Evolutionary conservation across 1,284 basidiomycete species (phyloP).

Genomic region (Cryptococcus hybrid): DNA sequence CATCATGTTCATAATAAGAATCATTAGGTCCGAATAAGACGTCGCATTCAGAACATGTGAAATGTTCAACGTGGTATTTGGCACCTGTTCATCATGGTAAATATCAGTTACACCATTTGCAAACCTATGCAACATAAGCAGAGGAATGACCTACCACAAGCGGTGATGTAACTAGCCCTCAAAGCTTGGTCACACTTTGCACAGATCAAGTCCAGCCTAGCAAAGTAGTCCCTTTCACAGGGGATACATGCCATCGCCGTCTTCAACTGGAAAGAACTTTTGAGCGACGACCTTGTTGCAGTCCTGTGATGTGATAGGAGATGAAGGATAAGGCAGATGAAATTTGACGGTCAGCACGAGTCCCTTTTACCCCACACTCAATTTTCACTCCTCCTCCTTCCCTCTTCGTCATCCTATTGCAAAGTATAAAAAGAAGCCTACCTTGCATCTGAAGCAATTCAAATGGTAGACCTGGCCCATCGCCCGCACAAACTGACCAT

Average conservation of each 20-base stretch:
- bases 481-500: conserved; percentile 92
- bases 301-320: conserved; percentile 60
- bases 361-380: neutral
- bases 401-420: neutral
- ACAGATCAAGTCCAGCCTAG: conserved; percentile 92
- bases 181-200: conserved; percentile 92
- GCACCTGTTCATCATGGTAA: conserved; percentile 61
- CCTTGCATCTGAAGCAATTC: conserved; percentile 96
- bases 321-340: conserved; percentile 8
- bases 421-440: conserved; percentile 51
- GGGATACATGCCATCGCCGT: conserved; percentile 76
- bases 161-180: conserved; percentile 97
- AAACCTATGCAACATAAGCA: neutral
- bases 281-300: conserved; percentile 94
- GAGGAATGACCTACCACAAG: conserved; percentile 73
- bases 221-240: conserved; percentile 99
- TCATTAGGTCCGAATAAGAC: conserved; percentile 97
- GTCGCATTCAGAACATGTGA: conserved; percentile 95
- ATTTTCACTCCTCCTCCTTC: neutral
- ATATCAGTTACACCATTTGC: neutral
- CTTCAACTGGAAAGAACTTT: conserved; percentile 97
- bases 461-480: conserved; percentile 92
- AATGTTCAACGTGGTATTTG: conserved; percentile 99
- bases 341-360: neutral
- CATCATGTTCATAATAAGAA: conserved; percentile 98